phyloP scores from a whole-genome alignment of 140 eudicot genomes.

The Oenanthe javanica region DNA sequence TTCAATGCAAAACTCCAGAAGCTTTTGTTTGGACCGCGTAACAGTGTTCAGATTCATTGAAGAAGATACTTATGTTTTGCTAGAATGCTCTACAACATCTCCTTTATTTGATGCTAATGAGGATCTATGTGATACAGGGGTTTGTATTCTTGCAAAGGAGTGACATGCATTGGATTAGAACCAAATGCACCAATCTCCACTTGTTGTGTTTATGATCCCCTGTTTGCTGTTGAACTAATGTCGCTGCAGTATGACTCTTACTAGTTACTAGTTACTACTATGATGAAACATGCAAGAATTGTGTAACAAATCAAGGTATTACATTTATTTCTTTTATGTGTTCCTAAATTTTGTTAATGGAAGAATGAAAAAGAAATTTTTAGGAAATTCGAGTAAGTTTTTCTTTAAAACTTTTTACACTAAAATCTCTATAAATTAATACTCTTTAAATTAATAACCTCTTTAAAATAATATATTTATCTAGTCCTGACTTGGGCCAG shows the following conservation, averaged over 20 bases:
- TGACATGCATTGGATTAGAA: conserved; percentile 57
- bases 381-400: no score
- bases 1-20: conserved; percentile 74
- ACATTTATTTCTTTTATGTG: no score
- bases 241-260: neutral
- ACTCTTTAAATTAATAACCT: no score
- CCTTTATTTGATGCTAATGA: conserved; percentile 54
- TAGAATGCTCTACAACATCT: conserved; percentile 71
- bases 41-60: conserved; percentile 44
- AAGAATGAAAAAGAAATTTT: no score
- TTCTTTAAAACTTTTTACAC: no score
- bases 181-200: conserved; percentile 60
- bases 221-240: conserved; percentile 28
- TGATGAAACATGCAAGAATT: conserved; percentile 43
- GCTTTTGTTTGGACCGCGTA: conserved; percentile 46
- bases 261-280: conserved; percentile 28
- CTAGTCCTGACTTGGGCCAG: no score
- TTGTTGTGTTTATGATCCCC: conserved; percentile 74
- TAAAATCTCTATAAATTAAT: no score
- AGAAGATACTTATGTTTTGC: conserved; percentile 43
- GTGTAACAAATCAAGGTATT: conserved; percentile 67
- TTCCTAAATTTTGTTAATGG: no score
- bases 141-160: conserved; percentile 67
- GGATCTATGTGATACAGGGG: conserved; percentile 69
- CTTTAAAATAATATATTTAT: no score